Base-by-base conservation (phyloP, 441 rosid species). In the Adansonia madagascariensis region DNA sequence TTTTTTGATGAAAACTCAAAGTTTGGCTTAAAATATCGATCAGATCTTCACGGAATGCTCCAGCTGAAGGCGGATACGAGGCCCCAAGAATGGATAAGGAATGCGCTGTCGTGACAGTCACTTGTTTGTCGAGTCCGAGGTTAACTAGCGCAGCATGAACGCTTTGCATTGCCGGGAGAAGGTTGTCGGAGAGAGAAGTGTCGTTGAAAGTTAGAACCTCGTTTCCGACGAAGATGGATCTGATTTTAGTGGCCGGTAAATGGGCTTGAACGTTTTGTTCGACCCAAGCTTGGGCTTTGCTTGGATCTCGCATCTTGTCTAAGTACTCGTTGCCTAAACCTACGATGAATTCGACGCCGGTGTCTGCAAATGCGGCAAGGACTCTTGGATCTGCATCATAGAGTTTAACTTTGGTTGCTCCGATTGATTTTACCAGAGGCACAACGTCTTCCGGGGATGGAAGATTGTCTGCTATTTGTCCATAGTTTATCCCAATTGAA, bases 51-150 rank as follows among this genome's bases (percentile, higher is more conserved):
- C 86, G 91, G 74, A 95, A 95, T 9, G 87, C 88, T 2, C 97
- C 97, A 4, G 98, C 78, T 3, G 99, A 95, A 1, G 99, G 98
- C 9, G 99, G 99, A 71, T 89, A 95, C 0, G 99, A 95, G 22
- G 85, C 80, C 22, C 87, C 83, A 14, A 95, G 92, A 39, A 95
- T 71, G 9, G 93, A 82, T 14, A 95, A 82, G 20, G 98, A 91
- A 67, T 95, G 99, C 0, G 99, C 88, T 0, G 98, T 94, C 8
- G 98, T 95, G 41, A 95, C 95, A 1, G 83, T 55, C 55, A 95
- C 91, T 49, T 85, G 90, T 69, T 86, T 85, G 77, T 89, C 92
- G 63, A 95, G 85, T 0, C 90, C 92, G 8, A 92, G 83, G 75
- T 79, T 87, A 3, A 83, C 83, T 43, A 94, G 78, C 3, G 98